These are phyloP conservation scores for Dipteronia dyeriana DNA, from an alignment of 345 rosid genomes.

Conservation along the genomic window DNA sequence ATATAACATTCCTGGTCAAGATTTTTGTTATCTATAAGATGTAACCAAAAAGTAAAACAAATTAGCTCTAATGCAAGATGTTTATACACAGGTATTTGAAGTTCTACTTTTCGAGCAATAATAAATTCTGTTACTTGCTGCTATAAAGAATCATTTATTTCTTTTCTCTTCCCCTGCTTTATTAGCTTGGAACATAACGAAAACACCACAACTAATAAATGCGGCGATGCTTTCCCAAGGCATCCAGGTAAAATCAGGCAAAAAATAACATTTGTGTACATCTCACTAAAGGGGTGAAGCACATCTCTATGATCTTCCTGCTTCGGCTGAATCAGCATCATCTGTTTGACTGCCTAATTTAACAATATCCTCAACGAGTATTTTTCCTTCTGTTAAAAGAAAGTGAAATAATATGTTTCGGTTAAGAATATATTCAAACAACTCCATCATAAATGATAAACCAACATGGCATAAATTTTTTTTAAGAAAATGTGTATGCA, in stretches of 20 bases:
- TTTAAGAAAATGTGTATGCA: background rate
- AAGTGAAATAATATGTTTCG: slow-evolving; percentile 3
- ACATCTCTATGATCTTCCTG: slow-evolving; percentile 32
- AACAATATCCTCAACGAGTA: slow-evolving; percentile 81
- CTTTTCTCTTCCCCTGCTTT: background rate
- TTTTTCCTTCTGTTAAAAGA: slow-evolving; percentile 70
- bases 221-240: background rate
- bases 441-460: background rate
- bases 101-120: background rate
- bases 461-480: background rate
- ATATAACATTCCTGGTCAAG: background rate
- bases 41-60: background rate
- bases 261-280: background rate
- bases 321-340: slow-evolving; percentile 47
- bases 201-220: background rate
- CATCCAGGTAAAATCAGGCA: background rate
- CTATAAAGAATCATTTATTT: slow-evolving; percentile 2
- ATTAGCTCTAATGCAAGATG: background rate
- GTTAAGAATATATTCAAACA: background rate
- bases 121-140: background rate
- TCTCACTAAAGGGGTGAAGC: background rate
- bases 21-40: background rate
- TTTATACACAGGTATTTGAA: background rate
- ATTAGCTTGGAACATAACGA: background rate
- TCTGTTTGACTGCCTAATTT: slow-evolving; percentile 71